Percentiles rank a stretch among this genome's conserved stretches.
Evolutionary conservation across 352 stramenopile species (phyloP).

Genomic region (Pythium rishiriense): DNA sequence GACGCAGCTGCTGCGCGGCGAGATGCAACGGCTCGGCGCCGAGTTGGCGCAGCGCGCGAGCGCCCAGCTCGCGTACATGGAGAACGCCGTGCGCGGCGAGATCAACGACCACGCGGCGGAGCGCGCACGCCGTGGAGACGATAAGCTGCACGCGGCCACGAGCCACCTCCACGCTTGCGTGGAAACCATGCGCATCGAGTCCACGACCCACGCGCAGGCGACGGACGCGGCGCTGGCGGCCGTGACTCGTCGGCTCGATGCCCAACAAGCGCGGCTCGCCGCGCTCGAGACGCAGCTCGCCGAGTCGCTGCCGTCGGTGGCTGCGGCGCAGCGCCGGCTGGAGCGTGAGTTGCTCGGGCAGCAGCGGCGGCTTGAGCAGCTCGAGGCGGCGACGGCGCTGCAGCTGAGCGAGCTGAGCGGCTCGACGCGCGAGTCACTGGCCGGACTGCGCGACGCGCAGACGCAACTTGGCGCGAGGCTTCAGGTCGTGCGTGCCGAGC

Average conservation of each 20-base stretch:
- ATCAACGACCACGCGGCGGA: slow-evolving; percentile 32
- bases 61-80: slow-evolving; percentile 34
- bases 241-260: slow-evolving; percentile 33
- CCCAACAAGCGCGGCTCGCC: slow-evolving; percentile 24
- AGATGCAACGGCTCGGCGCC: slow-evolving; percentile 29
- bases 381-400: slow-evolving; percentile 26
- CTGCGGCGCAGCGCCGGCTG: slow-evolving; percentile 4
- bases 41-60: slow-evolving; percentile 35
- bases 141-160: slow-evolving; percentile 35
- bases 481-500: slow-evolving; percentile 43
- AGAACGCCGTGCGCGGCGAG: slow-evolving; percentile 32
- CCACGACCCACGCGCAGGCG: slow-evolving; percentile 17
- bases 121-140: slow-evolving; percentile 30
- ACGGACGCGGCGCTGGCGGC: slow-evolving; percentile 26
- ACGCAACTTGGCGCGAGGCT: slow-evolving; percentile 44
- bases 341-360: slow-evolving; percentile 25
- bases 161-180: slow-evolving; percentile 32
- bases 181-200: slow-evolving; percentile 29
- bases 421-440: slow-evolving; percentile 27
- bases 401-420: slow-evolving; percentile 29
- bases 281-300: slow-evolving; percentile 28
- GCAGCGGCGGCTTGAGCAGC: slow-evolving; percentile 33
- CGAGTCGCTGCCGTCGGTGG: slow-evolving; percentile 13
- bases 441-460: slow-evolving; percentile 28
- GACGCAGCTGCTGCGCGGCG: slow-evolving; percentile 36